Percentiles rank a stretch among this genome's conserved stretches.
Conservation (phyloP, 31 red algal species). For the Odonthalia washingtoniensis region DNA sequence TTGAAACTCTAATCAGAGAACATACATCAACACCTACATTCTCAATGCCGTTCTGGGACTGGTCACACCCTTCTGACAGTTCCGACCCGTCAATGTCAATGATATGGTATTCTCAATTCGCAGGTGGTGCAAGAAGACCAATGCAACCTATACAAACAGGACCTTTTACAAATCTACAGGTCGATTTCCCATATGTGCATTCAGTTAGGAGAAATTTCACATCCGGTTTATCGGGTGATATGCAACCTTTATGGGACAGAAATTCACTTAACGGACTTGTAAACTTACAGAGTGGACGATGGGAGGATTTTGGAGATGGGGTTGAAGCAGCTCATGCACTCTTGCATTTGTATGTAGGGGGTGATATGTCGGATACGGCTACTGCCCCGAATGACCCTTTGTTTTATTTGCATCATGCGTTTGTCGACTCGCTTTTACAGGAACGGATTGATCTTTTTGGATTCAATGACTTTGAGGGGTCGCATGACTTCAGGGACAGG, state of each 20-base stretch:
- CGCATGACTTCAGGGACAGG: slow-evolving; percentile 52
- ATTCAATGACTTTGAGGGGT: slow-evolving; percentile 58
- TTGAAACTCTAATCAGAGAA: slow-evolving; percentile 71
- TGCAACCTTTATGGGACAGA: slow-evolving; percentile 46
- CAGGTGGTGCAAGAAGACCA: slow-evolving; percentile 56
- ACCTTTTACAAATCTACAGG: slow-evolving; percentile 52
- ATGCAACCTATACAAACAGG: slow-evolving; percentile 62
- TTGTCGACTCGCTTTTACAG: slow-evolving; percentile 68
- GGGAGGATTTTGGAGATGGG: slow-evolving; percentile 59
- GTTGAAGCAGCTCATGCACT: slow-evolving; percentile 71
- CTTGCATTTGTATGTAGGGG: slow-evolving; percentile 62
- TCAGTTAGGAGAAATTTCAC: slow-evolving; percentile 54
- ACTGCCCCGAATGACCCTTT: slow-evolving; percentile 74
- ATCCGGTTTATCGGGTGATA: slow-evolving; percentile 56
- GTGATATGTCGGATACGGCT: slow-evolving; percentile 58
- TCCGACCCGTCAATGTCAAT: slow-evolving; percentile 61
- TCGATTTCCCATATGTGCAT: slow-evolving; percentile 36
- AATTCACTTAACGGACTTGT: slow-evolving; percentile 36
- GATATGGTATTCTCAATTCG: slow-evolving; percentile 51
- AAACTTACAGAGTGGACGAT: slow-evolving; percentile 28
- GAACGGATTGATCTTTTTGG: slow-evolving; percentile 45
- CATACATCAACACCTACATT: slow-evolving; percentile 48
- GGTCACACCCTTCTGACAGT: slow-evolving; percentile 57
- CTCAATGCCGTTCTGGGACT: slow-evolving; percentile 80
- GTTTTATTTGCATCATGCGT: slow-evolving; percentile 86